phyloP scores from a whole-genome alignment of 75 land plant species.

The Cryptomeria japonica region DNA sequence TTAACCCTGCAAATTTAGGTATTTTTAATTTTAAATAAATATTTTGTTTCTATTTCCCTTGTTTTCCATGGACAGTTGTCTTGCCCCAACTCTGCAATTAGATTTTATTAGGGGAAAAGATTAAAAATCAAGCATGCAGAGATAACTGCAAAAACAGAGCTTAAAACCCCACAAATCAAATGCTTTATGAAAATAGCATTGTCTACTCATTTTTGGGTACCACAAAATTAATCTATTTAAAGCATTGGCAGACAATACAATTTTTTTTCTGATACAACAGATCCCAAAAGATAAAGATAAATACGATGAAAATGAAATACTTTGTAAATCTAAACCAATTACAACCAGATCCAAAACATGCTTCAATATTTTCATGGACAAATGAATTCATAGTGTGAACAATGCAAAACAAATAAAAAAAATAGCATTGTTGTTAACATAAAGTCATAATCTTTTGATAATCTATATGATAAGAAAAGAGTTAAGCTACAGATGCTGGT shows the following conservation, averaged over 20 bases:
- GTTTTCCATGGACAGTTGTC: too few species aligned
- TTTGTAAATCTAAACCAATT: neutral
- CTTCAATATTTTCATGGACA: neutral
- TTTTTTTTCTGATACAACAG: neutral
- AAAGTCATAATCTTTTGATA: neutral
- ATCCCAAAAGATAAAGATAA: neutral
- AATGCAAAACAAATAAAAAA: neutral
- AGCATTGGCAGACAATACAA: neutral
- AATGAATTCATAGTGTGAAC: neutral
- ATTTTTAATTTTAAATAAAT: too few species aligned
- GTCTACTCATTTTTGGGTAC: too few species aligned
- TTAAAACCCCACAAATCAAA: too few species aligned
- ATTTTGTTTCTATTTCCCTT: too few species aligned
- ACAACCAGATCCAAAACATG: neutral
- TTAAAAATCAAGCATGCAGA: too few species aligned
- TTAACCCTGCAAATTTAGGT: too few species aligned
- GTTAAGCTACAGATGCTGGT: neutral
- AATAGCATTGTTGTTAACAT: neutral
- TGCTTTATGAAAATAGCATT: too few species aligned
- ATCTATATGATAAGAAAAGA: neutral
- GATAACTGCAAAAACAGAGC: too few species aligned
- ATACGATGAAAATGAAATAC: neutral
- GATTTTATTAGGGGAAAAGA: too few species aligned
- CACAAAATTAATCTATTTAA: neutral
- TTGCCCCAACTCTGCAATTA: too few species aligned